Conservation (phyloP, 495 filamentous ascomycete species). For the Jackrogersella multiformis region DNA sequence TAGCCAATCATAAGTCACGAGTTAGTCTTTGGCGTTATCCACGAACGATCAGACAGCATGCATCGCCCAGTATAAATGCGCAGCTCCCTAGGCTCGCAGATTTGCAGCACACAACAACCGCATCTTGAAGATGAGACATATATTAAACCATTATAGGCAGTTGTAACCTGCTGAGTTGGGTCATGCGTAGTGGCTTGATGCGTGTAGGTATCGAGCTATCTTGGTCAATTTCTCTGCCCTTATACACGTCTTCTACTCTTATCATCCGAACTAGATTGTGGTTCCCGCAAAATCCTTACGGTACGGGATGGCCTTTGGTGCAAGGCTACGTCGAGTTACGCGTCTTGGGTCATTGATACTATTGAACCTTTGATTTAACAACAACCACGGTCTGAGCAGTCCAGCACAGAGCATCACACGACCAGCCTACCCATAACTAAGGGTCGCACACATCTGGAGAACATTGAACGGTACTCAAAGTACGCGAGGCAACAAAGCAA, state of each 20-base stretch:
- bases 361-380: background rate
- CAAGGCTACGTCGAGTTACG: background rate
- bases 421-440: background rate
- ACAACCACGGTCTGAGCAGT: background rate
- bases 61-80: background rate
- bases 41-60: background rate
- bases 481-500: slow-evolving; percentile 1
- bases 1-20: slow-evolving; percentile 8
- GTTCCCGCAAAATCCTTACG: background rate
- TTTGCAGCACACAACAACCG: background rate
- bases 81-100: background rate
- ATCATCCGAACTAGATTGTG: background rate
- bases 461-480: background rate
- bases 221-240: background rate
- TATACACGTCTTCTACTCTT: background rate
- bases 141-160: background rate
- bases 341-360: background rate
- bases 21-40: background rate
- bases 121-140: background rate
- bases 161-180: background rate
- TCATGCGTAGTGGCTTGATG: background rate
- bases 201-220: background rate
- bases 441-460: background rate
- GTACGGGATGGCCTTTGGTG: background rate
- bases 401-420: background rate